Evolutionary conservation across 305 asterid genomes (phyloP).

Genomic region (Rubia peregrina): DNA sequence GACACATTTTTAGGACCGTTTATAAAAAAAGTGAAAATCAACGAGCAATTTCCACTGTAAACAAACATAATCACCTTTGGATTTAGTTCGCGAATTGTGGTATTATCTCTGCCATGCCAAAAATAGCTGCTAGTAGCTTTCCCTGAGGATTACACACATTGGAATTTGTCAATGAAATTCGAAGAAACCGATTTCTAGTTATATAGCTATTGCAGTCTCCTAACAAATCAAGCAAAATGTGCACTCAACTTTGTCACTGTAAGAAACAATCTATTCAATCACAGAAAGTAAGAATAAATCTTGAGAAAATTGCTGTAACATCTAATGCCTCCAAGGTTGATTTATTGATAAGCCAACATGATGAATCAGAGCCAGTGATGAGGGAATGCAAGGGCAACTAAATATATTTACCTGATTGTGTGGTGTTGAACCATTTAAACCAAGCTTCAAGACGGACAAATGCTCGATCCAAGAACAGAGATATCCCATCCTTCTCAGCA

Average conservation of each 20-base stretch:
- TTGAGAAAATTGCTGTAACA: neutral
- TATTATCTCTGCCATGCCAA: constrained; percentile 93
- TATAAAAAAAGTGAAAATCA: neutral
- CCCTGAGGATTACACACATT: constrained; percentile 42
- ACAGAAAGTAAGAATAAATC: neutral
- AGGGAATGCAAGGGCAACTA: constrained; percentile 4
- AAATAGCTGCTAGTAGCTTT: constrained; percentile 58
- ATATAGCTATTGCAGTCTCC: neutral
- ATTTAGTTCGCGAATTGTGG: constrained; percentile 68
- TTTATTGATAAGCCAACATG: neutral
- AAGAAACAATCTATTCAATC: neutral
- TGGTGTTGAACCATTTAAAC: constrained; percentile 91
- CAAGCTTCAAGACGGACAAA: constrained; percentile 84
- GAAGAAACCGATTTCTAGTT: neutral
- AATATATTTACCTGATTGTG: constrained; percentile 65
- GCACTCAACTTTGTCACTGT: neutral
- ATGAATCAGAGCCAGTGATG: neutral
- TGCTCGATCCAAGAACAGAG: constrained; percentile 65
- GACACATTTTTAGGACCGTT: neutral
- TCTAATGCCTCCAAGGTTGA: neutral
- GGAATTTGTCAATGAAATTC: constrained; percentile 9
- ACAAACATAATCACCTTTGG: constrained; percentile 62
- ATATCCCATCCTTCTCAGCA: constrained; percentile 48
- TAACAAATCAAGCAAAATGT: neutral
- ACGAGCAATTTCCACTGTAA: constrained; percentile 12